Conservation (phyloP, 495 filamentous ascomycete genomes). For the Parachaetomium inaequale region DNA sequence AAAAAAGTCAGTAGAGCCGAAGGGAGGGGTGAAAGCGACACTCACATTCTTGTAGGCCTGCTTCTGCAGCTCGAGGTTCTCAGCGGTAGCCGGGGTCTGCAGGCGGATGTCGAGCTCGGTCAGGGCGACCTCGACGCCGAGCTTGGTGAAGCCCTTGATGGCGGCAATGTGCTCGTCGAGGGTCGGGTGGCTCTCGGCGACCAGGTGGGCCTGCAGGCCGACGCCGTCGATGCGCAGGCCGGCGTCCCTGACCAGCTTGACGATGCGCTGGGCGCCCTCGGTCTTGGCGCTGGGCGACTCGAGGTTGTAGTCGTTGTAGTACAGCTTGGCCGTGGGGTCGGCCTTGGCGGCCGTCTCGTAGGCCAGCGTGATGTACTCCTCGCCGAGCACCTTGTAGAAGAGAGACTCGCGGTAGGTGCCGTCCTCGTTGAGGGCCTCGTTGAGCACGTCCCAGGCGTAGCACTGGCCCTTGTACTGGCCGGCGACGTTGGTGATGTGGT, state of each 20-base stretch:
- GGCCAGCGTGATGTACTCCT: conserved; percentile 56
- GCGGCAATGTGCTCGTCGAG: conserved; percentile 46
- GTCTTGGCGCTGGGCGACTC: conserved; percentile 44
- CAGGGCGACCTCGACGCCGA: conserved; percentile 58
- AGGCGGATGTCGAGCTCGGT: conserved; percentile 62
- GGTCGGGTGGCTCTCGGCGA: conserved; percentile 51
- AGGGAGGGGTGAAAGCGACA: neutral
- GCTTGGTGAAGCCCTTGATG: conserved; percentile 46
- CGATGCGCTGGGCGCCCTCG: conserved; percentile 49
- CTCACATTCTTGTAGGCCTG: conserved; percentile 50
- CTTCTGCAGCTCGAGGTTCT: conserved; percentile 53
- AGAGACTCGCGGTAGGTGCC: conserved; percentile 55
- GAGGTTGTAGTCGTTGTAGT: conserved; percentile 69
- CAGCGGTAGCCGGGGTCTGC: conserved; percentile 38
- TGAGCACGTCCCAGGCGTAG: conserved; percentile 61
- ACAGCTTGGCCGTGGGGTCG: conserved; percentile 59
- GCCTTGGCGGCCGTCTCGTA: conserved; percentile 50
- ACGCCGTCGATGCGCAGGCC: conserved; percentile 61
- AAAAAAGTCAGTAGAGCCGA: conserved; percentile 5
- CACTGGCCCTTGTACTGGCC: conserved; percentile 56
- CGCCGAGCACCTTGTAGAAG: conserved; percentile 56
- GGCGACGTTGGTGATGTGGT: conserved; percentile 53
- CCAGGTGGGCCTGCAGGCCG: conserved; percentile 61
- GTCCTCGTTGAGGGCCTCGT: conserved; percentile 67
- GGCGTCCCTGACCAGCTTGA: conserved; percentile 50